Evolutionary conservation across 1,284 basidiomycete genomes (phyloP).

Genomic region (Malassezia caprae): DNA sequence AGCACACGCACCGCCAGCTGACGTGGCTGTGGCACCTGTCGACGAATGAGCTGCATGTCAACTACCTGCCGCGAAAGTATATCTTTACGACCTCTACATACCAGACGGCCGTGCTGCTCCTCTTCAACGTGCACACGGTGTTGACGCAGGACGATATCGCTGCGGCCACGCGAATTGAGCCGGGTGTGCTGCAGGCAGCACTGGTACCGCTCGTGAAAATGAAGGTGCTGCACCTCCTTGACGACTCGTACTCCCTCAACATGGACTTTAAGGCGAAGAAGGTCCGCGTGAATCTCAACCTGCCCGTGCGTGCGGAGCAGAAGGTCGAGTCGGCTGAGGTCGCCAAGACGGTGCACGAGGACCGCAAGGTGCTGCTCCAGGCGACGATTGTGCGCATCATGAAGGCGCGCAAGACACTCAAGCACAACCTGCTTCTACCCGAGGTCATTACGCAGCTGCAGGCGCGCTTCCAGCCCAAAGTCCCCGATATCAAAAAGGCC

Average conservation of each 20-base stretch:
- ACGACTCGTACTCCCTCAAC: constrained; percentile 56
- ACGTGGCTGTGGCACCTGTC: constrained; percentile 98
- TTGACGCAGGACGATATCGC: constrained; percentile 70
- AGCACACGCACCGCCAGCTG: constrained; percentile 86
- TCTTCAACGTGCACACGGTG: constrained; percentile 80
- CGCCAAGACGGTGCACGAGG: constrained; percentile 90
- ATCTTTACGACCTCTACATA: constrained; percentile 90
- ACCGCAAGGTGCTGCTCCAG: constrained; percentile 91
- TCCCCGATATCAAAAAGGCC: constrained; percentile 74
- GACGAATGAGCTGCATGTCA: constrained; percentile 88
- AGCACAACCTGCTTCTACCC: constrained; percentile 84
- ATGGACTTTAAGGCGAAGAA: constrained; percentile 83
- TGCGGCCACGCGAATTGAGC: constrained; percentile 70
- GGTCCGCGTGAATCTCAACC: constrained; percentile 69
- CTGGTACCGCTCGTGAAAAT: constrained; percentile 75
- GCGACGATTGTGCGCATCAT: constrained; percentile 93
- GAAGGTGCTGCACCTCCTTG: constrained; percentile 71
- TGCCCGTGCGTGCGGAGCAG: constrained; percentile 85
- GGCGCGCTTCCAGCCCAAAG: constrained; percentile 75
- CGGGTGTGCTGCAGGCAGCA: constrained; percentile 74
- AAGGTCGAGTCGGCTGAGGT: constrained; percentile 85
- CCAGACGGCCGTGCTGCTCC: constrained; percentile 85
- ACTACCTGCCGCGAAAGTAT: constrained; percentile 85
- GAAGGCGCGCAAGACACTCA: constrained; percentile 93
- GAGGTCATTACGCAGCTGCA: constrained; percentile 89